Evolutionary conservation across 2,329 filamentous ascomycete genomes (phyloP).

Genomic region (Apiospora saccharicola): DNA sequence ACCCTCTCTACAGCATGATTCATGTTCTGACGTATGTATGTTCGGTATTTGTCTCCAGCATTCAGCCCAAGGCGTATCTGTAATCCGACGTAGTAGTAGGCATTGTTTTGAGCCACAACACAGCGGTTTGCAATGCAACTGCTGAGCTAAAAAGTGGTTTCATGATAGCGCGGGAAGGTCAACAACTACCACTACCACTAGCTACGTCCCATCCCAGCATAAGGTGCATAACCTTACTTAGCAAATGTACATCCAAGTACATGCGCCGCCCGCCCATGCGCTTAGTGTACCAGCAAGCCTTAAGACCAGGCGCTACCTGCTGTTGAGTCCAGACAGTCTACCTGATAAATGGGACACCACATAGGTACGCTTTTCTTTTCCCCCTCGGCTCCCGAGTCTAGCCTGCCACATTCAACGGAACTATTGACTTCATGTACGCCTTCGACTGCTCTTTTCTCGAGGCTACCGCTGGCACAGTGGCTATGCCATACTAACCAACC

Average conservation of each 20-base stretch:
- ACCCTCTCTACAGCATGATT: not conserved
- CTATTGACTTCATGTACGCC: conserved; percentile 20
- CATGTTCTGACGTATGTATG: not conserved
- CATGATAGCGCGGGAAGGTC: not conserved
- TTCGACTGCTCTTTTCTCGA: not conserved
- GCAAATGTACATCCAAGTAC: not conserved
- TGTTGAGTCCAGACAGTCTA: not conserved
- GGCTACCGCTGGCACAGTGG: not conserved
- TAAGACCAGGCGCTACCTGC: not conserved
- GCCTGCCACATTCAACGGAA: conserved; percentile 13
- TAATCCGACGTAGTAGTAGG: not conserved
- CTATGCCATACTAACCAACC: not conserved
- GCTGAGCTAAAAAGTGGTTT: conserved; percentile 1
- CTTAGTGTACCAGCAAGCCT: conserved; percentile 11
- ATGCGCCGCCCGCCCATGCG: not conserved
- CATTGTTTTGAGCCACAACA: not conserved
- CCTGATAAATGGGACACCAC: conserved; percentile 17
- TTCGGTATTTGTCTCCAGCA: not conserved
- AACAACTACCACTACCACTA: not conserved
- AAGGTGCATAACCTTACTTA: not conserved
- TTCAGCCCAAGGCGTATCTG: not conserved
- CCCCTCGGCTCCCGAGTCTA: conserved; percentile 18
- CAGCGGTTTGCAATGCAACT: not conserved
- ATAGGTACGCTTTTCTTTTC: conserved; percentile 13
- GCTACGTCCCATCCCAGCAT: conserved; percentile 8